Evolutionary conservation across 495 filamentous ascomycete species (phyloP).

Genomic region (Podospora comata): DNA sequence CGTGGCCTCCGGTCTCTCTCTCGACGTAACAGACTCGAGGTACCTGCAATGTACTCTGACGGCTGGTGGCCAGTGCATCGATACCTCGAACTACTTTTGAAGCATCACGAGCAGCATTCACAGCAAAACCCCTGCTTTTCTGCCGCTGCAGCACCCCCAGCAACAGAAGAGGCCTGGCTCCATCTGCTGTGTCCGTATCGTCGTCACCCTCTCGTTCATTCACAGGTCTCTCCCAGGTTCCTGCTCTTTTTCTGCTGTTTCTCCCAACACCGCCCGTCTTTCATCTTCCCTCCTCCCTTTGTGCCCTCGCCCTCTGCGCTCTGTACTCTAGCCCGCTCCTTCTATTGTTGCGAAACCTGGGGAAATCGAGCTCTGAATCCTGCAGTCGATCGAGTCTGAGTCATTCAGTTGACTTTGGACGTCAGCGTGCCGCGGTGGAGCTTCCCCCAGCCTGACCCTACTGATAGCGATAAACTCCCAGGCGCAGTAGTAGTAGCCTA

Average conservation of each 20-base stretch:
- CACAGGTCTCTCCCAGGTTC: constrained; percentile 21
- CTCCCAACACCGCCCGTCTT: constrained; percentile 9
- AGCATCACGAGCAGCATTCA: constrained; percentile 25
- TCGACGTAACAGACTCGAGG: neutral
- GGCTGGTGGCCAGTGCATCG: constrained; percentile 13
- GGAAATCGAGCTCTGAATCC: constrained; percentile 2
- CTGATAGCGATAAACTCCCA: constrained; percentile 8
- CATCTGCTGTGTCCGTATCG: neutral
- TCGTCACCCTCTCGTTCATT: constrained; percentile 17
- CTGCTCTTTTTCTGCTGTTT: constrained; percentile 23
- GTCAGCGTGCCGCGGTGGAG: constrained; percentile 35
- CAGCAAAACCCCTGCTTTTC: constrained; percentile 25
- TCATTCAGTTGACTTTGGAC: constrained; percentile 42
- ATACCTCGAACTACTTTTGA: neutral
- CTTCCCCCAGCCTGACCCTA: constrained; percentile 11
- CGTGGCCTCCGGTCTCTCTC: no score
- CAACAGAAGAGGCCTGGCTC: constrained; percentile 7
- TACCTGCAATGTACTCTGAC: neutral
- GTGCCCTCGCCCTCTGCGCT: constrained; percentile 7
- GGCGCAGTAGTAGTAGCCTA: constrained; percentile 5
- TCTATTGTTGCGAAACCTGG: constrained; percentile 3
- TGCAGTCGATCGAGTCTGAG: constrained; percentile 35
- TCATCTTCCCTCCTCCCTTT: constrained; percentile 10
- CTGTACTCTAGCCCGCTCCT: constrained; percentile 1
- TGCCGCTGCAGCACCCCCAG: constrained; percentile 18